Evolutionary conservation across 2,329 filamentous ascomycete genomes (phyloP).

Genomic region (Ophiostoma sp.): DNA sequence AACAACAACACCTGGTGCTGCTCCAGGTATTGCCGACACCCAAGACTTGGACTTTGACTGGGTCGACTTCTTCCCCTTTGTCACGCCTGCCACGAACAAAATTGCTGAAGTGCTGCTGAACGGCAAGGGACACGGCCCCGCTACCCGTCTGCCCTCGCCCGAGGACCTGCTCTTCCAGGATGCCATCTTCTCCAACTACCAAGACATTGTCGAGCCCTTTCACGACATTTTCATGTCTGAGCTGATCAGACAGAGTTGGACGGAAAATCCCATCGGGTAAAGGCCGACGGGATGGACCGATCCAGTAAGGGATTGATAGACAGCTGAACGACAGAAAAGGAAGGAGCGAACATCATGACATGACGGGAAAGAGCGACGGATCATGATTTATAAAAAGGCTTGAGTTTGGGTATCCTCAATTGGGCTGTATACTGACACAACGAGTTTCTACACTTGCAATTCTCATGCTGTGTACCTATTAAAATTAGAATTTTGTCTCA

Average conservation of each 20-base stretch:
- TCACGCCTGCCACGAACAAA: conserved; percentile 17
- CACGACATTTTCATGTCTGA: conserved; percentile 15
- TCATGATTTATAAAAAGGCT: too few species aligned
- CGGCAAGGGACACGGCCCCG: conserved; percentile 14
- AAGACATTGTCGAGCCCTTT: conserved; percentile 16
- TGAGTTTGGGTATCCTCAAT: too few species aligned
- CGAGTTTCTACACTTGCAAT: too few species aligned
- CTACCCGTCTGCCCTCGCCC: conserved; percentile 17
- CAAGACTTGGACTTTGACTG: conserved; percentile 13
- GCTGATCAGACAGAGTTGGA: conserved; percentile 16
- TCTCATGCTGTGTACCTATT: too few species aligned
- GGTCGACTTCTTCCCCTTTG: conserved; percentile 20
- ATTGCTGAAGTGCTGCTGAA: conserved; percentile 15
- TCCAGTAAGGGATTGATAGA: not conserved
- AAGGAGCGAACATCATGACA: too few species aligned
- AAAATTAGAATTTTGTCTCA: too few species aligned
- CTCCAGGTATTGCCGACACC: not conserved
- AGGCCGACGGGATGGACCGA: not conserved
- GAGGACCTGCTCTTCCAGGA: conserved; percentile 2
- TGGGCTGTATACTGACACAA: too few species aligned
- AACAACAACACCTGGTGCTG: not conserved
- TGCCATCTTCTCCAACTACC: conserved; percentile 19
- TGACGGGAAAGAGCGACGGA: too few species aligned
- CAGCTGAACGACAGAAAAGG: too few species aligned
- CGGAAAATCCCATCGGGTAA: not conserved